A percentile compares a stretch with the other conserved stretches of the same genome.
Evolutionary conservation across 2,329 filamentous ascomycete genomes (phyloP).

Genomic region (Byssoonygena ceratinophila): DNA sequence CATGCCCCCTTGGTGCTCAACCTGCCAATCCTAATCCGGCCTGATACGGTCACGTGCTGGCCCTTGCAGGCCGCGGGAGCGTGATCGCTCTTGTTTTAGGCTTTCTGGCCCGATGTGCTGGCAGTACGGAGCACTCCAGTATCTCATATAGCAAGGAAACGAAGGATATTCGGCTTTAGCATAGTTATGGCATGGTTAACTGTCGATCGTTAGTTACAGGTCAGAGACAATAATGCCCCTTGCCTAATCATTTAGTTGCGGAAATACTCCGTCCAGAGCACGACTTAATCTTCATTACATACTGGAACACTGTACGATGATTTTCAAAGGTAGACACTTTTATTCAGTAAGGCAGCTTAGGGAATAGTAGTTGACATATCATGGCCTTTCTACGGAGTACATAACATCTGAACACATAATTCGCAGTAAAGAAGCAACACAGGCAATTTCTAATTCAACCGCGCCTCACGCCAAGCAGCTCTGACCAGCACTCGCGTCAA

Average conservation of each 20-base stretch:
- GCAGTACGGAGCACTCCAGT: neutral
- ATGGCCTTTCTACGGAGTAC: neutral
- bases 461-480: constrained; percentile 9
- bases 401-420: neutral
- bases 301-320: too few relatives aligned
- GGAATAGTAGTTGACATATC: neutral
- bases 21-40: neutral
- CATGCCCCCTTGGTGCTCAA: neutral
- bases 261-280: too few relatives aligned
- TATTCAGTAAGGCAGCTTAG: constrained; percentile 1
- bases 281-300: too few relatives aligned
- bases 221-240: too few relatives aligned
- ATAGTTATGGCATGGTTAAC: neutral
- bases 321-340: neutral
- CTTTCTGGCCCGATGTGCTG: neutral
- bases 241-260: too few relatives aligned
- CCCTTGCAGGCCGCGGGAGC: too few relatives aligned
- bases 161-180: too few relatives aligned
- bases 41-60: neutral
- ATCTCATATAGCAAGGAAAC: neutral
- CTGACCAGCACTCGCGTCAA: constrained; percentile 2
- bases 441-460: constrained; percentile 12
- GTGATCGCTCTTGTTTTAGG: neutral
- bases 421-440: neutral
- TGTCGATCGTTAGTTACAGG: neutral